Percentiles rank a stretch among this genome's conserved stretches.
Conservation (phyloP, 1,284 basidiomycete species). For the Xanthoconium separans region DNA sequence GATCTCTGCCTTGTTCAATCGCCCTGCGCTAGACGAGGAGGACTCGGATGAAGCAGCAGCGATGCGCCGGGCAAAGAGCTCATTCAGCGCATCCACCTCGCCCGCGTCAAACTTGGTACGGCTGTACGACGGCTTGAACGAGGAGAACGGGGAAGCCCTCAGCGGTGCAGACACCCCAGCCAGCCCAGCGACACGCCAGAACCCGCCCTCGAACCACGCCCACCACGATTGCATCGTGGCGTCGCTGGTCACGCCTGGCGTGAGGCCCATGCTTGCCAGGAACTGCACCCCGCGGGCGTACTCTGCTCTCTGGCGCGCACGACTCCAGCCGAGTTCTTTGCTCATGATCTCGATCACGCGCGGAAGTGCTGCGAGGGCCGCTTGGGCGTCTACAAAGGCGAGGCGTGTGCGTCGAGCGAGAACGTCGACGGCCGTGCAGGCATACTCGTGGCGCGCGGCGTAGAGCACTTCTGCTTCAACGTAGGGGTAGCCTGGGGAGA, state of each 20-base stretch:
- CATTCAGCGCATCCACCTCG: conserved; percentile 62
- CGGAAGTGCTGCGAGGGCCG: conserved; percentile 83
- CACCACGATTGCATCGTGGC: not conserved
- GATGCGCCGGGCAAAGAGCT: conserved; percentile 48
- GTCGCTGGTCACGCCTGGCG: conserved; percentile 31
- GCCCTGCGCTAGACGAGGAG: conserved; percentile 4
- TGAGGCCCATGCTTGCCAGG: conserved; percentile 77
- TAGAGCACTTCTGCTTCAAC: conserved; percentile 95
- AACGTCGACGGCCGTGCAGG: conserved; percentile 87
- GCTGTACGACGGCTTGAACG: conserved; percentile 39
- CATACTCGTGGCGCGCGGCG: conserved; percentile 90
- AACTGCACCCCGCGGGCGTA: conserved; percentile 63
- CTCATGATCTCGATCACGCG: conserved; percentile 91
- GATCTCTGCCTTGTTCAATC: conserved; percentile 33
- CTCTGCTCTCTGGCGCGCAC: conserved; percentile 55
- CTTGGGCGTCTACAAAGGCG: conserved; percentile 91
- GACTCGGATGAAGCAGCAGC: conserved; percentile 23
- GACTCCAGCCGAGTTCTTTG: conserved; percentile 80
- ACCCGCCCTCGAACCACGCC: conserved; percentile 30
- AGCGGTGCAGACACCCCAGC: not conserved
- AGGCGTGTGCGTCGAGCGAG: conserved; percentile 90
- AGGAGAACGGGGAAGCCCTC: conserved; percentile 6
- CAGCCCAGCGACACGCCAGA: conserved; percentile 26
- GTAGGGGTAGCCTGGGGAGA: conserved; percentile 80
- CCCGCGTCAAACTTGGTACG: conserved; percentile 68